A percentile compares a stretch with the other conserved stretches of the same genome.
Evolutionary conservation across 2,329 filamentous ascomycete genomes (phyloP).

Genomic region (Epichloe bromicola): DNA sequence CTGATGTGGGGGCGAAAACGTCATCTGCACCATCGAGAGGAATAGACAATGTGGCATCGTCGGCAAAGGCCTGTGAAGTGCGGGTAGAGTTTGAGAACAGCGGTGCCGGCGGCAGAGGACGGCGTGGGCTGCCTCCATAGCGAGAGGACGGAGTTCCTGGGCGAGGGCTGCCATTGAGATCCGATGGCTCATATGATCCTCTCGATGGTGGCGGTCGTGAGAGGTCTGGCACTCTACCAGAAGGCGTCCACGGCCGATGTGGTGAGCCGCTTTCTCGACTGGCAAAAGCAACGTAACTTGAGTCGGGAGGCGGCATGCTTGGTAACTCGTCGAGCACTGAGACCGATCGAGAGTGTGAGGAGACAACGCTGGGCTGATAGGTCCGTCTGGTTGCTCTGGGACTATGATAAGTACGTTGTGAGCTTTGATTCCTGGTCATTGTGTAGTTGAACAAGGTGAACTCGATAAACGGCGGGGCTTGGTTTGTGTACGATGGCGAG

Average conservation of each 20-base stretch:
- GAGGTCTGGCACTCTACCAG: constrained; percentile 45
- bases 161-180: constrained; percentile 78
- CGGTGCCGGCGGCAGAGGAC: constrained; percentile 79
- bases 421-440: constrained; percentile 16
- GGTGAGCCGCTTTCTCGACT: constrained; percentile 33
- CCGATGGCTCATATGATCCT: constrained; percentile 69
- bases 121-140: constrained; percentile 76
- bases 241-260: constrained; percentile 46
- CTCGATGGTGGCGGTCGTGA: constrained; percentile 56
- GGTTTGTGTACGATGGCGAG: neutral
- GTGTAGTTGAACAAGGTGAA: constrained; percentile 14
- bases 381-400: constrained; percentile 24
- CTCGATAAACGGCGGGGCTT: constrained; percentile 13
- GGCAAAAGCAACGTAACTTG: constrained; percentile 47
- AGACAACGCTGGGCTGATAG: constrained; percentile 42
- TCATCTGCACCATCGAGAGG: constrained; percentile 56
- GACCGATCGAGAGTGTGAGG: constrained; percentile 29
- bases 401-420: constrained; percentile 30
- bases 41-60: constrained; percentile 61
- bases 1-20: constrained; percentile 53
- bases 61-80: constrained; percentile 40
- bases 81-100: constrained; percentile 53
- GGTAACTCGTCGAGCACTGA: constrained; percentile 44
- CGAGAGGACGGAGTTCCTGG: constrained; percentile 82
- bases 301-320: constrained; percentile 49